Percentiles rank a stretch among this genome's conserved stretches.
Evolutionary conservation across 2,329 filamentous ascomycete genomes (phyloP).

Genomic region (Neoarthrinium moseri): DNA sequence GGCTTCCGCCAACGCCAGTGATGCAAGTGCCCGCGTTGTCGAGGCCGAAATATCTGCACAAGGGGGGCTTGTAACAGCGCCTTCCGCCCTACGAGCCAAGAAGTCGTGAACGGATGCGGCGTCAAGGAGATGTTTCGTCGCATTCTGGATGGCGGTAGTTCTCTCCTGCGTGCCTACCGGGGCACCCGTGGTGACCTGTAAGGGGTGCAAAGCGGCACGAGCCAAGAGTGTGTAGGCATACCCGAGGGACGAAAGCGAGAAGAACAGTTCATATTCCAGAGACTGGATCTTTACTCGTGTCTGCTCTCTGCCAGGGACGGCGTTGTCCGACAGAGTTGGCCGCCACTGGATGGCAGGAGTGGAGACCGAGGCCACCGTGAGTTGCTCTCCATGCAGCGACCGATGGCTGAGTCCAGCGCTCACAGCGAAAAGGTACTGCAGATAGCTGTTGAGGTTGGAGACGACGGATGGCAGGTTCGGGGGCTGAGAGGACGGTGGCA

Average conservation of each 20-base stretch:
- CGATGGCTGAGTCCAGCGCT: slow-evolving; percentile 67
- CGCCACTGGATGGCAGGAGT: slow-evolving; percentile 77
- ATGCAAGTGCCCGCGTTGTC: slow-evolving; percentile 55
- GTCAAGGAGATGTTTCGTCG: slow-evolving; percentile 75
- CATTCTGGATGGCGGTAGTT: slow-evolving; percentile 65
- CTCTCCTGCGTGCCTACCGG: slow-evolving; percentile 65
- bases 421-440: slow-evolving; percentile 80
- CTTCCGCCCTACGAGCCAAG: slow-evolving; percentile 57
- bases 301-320: slow-evolving; percentile 62
- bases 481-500: slow-evolving; percentile 69
- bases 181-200: slow-evolving; percentile 66
- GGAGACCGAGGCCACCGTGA: slow-evolving; percentile 64
- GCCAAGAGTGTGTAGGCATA: slow-evolving; percentile 73
- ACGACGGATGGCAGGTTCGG: slow-evolving; percentile 70
- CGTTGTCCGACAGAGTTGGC: slow-evolving; percentile 68
- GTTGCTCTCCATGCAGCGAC: slow-evolving; percentile 53
- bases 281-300: slow-evolving; percentile 68
- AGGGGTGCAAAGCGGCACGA: slow-evolving; percentile 67
- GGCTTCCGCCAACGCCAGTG: slow-evolving; percentile 79
- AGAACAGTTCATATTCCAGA: slow-evolving; percentile 81
- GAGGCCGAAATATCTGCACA: slow-evolving; percentile 54
- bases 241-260: slow-evolving; percentile 73
- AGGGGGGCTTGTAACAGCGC: slow-evolving; percentile 37
- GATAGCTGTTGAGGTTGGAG: slow-evolving; percentile 69
- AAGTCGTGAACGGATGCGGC: slow-evolving; percentile 78